Conservation (phyloP, 129 eudicot species). For the Helichrysum umbraculigerum region DNA sequence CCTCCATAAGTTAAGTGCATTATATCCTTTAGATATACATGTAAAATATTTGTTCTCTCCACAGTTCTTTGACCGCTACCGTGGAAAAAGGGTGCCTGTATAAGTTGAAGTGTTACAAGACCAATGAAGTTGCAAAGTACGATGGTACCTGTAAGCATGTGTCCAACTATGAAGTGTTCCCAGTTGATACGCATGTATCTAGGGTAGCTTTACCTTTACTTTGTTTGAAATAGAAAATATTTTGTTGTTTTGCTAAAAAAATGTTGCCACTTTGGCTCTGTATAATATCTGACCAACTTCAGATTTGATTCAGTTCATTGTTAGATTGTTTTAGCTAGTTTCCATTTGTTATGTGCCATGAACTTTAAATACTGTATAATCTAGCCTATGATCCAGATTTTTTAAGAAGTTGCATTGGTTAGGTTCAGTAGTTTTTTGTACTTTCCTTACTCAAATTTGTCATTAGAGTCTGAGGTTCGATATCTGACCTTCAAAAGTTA, state of each 20-base stretch:
- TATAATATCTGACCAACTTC: conserved; percentile 11
- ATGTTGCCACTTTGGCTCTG: conserved; percentile 30
- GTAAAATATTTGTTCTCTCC: neutral
- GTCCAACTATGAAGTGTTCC: conserved; percentile 5
- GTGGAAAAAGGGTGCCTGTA: conserved; percentile 70
- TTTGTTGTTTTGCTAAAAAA: neutral
- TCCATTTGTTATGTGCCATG: neutral
- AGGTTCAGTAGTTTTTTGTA: neutral
- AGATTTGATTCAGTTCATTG: conserved; percentile 5
- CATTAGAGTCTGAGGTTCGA: neutral
- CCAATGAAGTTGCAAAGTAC: neutral
- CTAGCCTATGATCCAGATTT: neutral
- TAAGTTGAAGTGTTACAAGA: conserved; percentile 25
- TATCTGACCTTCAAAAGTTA: neutral
- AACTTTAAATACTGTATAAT: neutral
- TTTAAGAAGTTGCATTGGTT: neutral
- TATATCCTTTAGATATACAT: neutral
- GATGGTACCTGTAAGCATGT: neutral
- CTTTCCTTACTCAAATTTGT: neutral
- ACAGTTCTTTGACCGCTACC: conserved; percentile 67
- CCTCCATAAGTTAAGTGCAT: neutral
- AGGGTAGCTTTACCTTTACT: conserved; percentile 21
- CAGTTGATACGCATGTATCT: neutral
- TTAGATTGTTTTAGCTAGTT: conserved; percentile 15
- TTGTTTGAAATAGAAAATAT: conserved; percentile 22